Evolutionary conservation across 768 basidiomycete genomes (phyloP), one percentile per base, ranked within the genome.

Genomic region (Lactarius hatsudake): DNA sequence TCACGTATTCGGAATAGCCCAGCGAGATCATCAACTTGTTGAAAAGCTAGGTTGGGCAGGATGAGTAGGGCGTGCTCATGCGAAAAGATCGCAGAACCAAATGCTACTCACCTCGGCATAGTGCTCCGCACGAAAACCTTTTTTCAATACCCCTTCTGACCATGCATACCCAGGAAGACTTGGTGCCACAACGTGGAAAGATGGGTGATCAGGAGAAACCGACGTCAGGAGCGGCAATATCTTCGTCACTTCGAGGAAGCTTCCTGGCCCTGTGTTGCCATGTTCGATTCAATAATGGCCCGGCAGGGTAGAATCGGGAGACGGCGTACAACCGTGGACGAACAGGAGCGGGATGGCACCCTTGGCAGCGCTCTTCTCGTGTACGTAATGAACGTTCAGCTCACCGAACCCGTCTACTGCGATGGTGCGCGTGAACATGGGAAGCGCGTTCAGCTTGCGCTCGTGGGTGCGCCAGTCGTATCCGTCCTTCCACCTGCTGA

Each of bases 91-190:
- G 3, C 20, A 36, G 58, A 28, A 23, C 8, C 7, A 28, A 7
- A n/a, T 10, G 32, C 42, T 6, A 12, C 53, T 36, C 48, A 80
- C 84, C 73, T 86, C 83, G 5, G 83, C 84, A 55, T 81, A 84
- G 56, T 85, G 85, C 30, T 72, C 64, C 0, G 76, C 12, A 12
- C 66, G 69, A 68, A 86, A 86, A 0, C 84, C 82, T 66, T 78
- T 78, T 66, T 80, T 79, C 51, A 72, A 80, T 2, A 83, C 80
- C 1, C 81, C 82, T 45, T 83, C 79, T 1, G 85, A 86, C 71
- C 85, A 86, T 0, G 83, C 84, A 75, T 13, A 86, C 0, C 84
- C 83, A 15, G 84, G 85, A 18, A 86, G 66, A 68, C 84, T 80
- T 45, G 80, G 62, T 0, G 80, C 80, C 0, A 87, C 83, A 23